phyloP scores from a whole-genome alignment of 1,139 yeast genomes.

The Wickerhamomyces sp. region DNA sequence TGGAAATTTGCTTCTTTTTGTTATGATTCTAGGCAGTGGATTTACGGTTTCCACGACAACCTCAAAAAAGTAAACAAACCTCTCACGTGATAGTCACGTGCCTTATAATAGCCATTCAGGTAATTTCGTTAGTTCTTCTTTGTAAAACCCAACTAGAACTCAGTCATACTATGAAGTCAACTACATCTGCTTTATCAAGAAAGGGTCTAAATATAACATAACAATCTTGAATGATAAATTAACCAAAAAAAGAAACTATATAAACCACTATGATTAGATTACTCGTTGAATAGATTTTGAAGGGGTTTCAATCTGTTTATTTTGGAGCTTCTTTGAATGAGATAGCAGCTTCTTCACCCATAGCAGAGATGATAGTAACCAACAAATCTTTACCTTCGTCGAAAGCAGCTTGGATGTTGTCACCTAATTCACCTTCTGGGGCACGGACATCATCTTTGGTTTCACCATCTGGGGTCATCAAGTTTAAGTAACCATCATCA shows the following conservation, averaged over 20 bases:
- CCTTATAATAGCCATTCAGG: no score
- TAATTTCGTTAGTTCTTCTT: no score
- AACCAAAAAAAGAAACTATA: not conserved
- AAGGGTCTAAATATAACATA: not conserved
- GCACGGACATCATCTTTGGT: slow-evolving; percentile 98
- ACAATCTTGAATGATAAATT: not conserved
- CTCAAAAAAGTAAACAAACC: no score
- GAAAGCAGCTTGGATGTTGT: slow-evolving; percentile 82
- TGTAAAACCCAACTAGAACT: no score
- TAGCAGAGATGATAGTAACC: slow-evolving; percentile 94
- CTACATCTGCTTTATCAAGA: not conserved
- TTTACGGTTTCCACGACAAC: no score
- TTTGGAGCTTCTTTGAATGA: slow-evolving; percentile 98
- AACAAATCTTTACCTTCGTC: slow-evolving; percentile 97
- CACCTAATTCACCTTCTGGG: slow-evolving; percentile 98
- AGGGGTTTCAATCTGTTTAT: slow-evolving; percentile 14
- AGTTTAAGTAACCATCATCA: slow-evolving; percentile 95
- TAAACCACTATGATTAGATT: not conserved
- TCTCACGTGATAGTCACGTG: not conserved
- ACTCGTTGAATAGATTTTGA: not conserved
- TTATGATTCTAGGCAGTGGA: no score
- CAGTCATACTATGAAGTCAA: no score
- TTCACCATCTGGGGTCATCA: slow-evolving; percentile 96
- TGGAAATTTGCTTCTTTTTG: not conserved
- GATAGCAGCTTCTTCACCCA: slow-evolving; percentile 99